These are phyloP conservation scores for Candida krabiensis DNA, from an alignment of 805 yeast species.

Conservation along the genomic window DNA sequence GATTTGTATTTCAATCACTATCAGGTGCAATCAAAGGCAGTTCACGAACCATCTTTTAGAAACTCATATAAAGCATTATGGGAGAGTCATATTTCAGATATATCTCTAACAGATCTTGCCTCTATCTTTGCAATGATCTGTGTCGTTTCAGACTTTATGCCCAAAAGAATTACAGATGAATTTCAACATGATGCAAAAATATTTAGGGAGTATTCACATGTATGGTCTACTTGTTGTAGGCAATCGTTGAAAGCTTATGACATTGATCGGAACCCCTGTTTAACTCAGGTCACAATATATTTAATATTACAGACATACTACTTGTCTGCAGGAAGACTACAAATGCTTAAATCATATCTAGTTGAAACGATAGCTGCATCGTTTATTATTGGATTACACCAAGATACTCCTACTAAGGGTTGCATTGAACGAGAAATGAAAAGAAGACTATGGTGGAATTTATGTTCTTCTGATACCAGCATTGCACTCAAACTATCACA, in stretches of 20 bases:
- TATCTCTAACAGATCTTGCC: constrained; percentile 8
- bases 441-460: constrained; percentile 29
- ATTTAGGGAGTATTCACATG: constrained; percentile 1
- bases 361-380: constrained; percentile 10
- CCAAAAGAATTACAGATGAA: constrained; percentile 4
- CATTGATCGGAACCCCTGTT: constrained; percentile 6
- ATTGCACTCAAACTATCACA: constrained; percentile 6
- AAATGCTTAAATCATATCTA: constrained; percentile 9
- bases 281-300: constrained; percentile 11
- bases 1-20: constrained; percentile 8
- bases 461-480: constrained; percentile 18
- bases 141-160: constrained; percentile 4
- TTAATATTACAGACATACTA: constrained; percentile 10
- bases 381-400: constrained; percentile 12
- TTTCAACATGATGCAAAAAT: constrained; percentile 1
- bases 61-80: constrained; percentile 5
- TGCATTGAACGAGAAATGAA: constrained; percentile 23
- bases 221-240: constrained; percentile 12
- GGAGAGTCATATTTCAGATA: constrained; percentile 4
- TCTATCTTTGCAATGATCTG: constrained; percentile 11
- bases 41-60: constrained; percentile 13
- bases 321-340: constrained; percentile 1
- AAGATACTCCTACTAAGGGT: background rate
- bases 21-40: constrained; percentile 3
- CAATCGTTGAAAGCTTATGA: constrained; percentile 10